Evolutionary conservation across 2,329 filamentous ascomycete species (phyloP), one percentile per base, ranked within the genome.

Genomic region (Herpotrichia juniperi): DNA sequence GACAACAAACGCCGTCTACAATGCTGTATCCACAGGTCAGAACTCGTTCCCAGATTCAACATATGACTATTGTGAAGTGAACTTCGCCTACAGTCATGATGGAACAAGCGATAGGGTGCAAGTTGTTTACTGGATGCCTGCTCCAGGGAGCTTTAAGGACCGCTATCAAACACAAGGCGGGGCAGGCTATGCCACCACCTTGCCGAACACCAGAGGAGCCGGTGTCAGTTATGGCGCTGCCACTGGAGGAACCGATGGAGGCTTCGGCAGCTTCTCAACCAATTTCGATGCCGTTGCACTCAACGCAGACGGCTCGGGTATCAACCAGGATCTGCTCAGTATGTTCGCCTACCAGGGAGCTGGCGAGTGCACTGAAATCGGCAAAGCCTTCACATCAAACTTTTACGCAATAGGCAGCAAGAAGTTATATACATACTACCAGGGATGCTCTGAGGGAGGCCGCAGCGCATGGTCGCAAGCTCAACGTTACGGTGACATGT

Each of bases 381-480:
- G 78, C 21, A 81, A 82, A 57, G 64, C 68, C 2, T 48, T 82
- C 35, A 73, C 76, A 16, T 62, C 64, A 52, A 67, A 64, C 30
- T 75, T 80, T 46, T 83, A 69, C 51, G 51, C 54, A 24, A 34
- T 52, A 32, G 64, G 58, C 24, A 46, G 48, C 17, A 57, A 53
- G 11, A 64, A 62, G 48, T 19, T 74, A 11, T 80, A 79, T 63
- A 68, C 78, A 2, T 82, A 83, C 67, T 83, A 78, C 58, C 75
- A 80, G 53, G 80, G 79, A 2, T 83, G 81, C 63, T 82, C 80
- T 8, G 80, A 82, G 42, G 81, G 81, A 10, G 80, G 77, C 2
- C 73, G 77, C 10, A 75, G 79, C 57, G 78, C 75, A 11, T 75
- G 69, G 71, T 76, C 72, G 47, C 79, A 82, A 61, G 67, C 79